Evolutionary conservation across 2,329 filamentous ascomycete genomes (phyloP).

Genomic region (Pseudogymnoascus sp.): DNA sequence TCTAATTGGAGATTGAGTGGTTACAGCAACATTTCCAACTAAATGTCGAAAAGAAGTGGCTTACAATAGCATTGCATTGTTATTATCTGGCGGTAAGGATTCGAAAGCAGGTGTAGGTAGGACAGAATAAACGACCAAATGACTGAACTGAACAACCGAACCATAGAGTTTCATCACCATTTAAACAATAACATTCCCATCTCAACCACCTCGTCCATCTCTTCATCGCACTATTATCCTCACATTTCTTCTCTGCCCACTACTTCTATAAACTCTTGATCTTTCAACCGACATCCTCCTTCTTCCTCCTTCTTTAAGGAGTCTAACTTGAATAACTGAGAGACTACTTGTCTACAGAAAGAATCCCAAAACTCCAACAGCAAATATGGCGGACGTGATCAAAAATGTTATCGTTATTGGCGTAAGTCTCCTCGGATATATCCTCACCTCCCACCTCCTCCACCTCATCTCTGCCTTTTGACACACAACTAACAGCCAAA

Average conservation of each 20-base stretch:
- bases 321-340: neutral
- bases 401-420: neutral
- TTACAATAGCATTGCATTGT: neutral
- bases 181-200: neutral
- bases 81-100: neutral
- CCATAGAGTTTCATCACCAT: neutral
- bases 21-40: neutral
- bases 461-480: constrained; percentile 32
- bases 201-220: neutral
- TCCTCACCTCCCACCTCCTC: constrained; percentile 7
- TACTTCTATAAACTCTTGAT: neutral
- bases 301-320: neutral
- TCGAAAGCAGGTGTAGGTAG: neutral
- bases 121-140: neutral
- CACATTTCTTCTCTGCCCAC: neutral
- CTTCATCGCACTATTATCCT: neutral
- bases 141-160: neutral
- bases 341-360: neutral
- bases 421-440: neutral
- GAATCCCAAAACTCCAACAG: neutral
- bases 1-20: neutral
- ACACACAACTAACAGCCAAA: constrained; percentile 23
- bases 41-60: neutral
- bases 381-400: neutral
- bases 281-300: neutral